phyloP scores from a whole-genome alignment of 2,329 filamentous ascomycete species.

The Talaromyces amestolkiae region DNA sequence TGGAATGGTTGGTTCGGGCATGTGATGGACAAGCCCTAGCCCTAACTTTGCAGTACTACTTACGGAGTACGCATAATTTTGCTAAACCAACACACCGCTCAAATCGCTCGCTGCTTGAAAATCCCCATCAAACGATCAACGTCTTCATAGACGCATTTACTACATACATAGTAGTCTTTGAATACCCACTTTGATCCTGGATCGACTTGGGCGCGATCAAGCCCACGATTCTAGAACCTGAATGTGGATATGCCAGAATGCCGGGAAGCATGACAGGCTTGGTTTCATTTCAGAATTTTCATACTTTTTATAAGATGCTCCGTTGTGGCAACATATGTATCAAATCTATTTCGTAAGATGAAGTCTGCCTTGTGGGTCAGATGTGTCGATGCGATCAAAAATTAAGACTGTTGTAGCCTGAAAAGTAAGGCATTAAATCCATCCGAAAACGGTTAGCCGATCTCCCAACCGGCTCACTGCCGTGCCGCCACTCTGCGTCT shows the following conservation, averaged over 20 bases:
- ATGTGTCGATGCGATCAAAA: not conserved
- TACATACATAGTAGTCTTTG: too few relatives aligned
- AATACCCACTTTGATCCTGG: not conserved
- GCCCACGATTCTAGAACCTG: slow-evolving; percentile 1
- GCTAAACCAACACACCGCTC: not conserved
- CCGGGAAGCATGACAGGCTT: not conserved
- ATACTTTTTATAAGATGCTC: not conserved
- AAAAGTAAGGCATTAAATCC: not conserved
- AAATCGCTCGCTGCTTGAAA: not conserved
- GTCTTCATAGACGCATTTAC: not conserved
- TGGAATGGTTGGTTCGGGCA: not conserved
- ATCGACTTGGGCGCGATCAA: not conserved
- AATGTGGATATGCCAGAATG: not conserved
- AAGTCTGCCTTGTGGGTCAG: not conserved
- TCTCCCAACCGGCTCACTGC: slow-evolving; percentile 4
- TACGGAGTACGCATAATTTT: not conserved
- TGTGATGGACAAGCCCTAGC: slow-evolving; percentile 5
- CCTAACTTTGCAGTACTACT: not conserved
- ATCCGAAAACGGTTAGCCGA: slow-evolving; percentile 1
- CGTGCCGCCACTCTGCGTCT: slow-evolving; percentile 3
- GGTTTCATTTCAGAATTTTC: slow-evolving; percentile 1
- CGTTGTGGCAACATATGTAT: not conserved
- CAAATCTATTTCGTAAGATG: not conserved
- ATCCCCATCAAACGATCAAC: not conserved
- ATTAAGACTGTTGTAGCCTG: not conserved